phyloP scores from a whole-genome alignment of 2,329 filamentous ascomycete genomes.

The Dactylellina cionopaga region DNA sequence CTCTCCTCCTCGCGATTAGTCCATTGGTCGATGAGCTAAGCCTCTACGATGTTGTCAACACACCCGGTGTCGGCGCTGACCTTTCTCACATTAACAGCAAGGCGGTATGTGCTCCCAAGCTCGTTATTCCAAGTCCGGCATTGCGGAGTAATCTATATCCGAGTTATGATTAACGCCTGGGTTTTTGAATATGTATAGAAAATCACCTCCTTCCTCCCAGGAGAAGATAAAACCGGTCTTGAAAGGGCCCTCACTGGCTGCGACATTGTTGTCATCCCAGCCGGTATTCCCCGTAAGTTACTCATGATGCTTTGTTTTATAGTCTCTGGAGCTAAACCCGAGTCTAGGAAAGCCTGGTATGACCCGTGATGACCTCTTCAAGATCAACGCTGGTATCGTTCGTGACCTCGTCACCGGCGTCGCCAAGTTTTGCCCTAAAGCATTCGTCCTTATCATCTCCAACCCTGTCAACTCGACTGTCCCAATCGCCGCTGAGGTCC shows the following conservation, averaged over 20 bases:
- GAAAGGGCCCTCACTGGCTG: conserved; percentile 90
- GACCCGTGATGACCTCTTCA: conserved; percentile 99
- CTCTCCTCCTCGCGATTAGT: conserved; percentile 91
- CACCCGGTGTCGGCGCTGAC: conserved; percentile 92
- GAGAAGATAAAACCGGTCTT: conserved; percentile 81
- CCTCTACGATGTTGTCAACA: conserved; percentile 99
- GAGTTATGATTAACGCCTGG: too few species aligned
- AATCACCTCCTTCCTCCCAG: conserved; percentile 87
- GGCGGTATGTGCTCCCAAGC: conserved; percentile 70
- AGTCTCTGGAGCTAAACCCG: conserved; percentile 13
- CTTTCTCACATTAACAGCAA: conserved; percentile 95
- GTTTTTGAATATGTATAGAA: conserved; percentile 66
- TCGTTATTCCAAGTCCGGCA: conserved; percentile 53
- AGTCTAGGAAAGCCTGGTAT: conserved; percentile 92
- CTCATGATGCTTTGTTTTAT: background rate
- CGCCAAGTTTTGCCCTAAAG: conserved; percentile 88
- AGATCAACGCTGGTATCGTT: conserved; percentile 98
- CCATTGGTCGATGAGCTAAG: conserved; percentile 90
- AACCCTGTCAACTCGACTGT: conserved; percentile 99
- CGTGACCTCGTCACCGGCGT: conserved; percentile 89
- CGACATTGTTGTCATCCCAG: conserved; percentile 96
- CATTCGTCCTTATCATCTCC: conserved; percentile 95
- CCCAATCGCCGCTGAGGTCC: conserved; percentile 94
- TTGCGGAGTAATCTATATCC: conserved; percentile 47
- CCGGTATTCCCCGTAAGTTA: conserved; percentile 90